Evolutionary conservation across 352 stramenopile genomes (phyloP).

Genomic region (Pythium angustatum): DNA sequence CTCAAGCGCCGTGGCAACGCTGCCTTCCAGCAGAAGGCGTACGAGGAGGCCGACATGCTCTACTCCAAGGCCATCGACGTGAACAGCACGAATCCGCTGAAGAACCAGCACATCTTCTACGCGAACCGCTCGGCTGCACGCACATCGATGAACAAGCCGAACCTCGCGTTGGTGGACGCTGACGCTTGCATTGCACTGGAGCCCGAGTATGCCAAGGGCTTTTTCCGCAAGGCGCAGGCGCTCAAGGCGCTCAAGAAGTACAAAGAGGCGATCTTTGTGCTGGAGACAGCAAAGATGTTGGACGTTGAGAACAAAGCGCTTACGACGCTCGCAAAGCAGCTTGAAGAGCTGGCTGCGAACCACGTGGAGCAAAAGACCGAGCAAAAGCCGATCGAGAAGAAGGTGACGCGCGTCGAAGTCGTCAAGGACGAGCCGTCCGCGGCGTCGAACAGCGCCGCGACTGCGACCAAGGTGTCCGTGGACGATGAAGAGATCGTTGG

Average conservation of each 20-base stretch:
- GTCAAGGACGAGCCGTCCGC: slow-evolving; percentile 26
- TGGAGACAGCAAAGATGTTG: slow-evolving; percentile 62
- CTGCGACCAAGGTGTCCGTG: slow-evolving; percentile 38
- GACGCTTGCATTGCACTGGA: slow-evolving; percentile 61
- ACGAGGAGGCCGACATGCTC: slow-evolving; percentile 94
- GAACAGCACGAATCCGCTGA: slow-evolving; percentile 47
- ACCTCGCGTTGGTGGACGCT: slow-evolving; percentile 66
- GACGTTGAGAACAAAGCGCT: slow-evolving; percentile 81
- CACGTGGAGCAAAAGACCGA: slow-evolving; percentile 46
- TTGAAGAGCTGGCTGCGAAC: slow-evolving; percentile 62
- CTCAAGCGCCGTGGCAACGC: slow-evolving; percentile 88
- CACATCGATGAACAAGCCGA: slow-evolving; percentile 76
- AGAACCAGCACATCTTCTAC: slow-evolving; percentile 84
- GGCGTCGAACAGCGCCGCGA: background rate
- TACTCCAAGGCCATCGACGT: slow-evolving; percentile 95
- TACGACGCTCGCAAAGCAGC: slow-evolving; percentile 56
- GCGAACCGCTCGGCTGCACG: slow-evolving; percentile 89
- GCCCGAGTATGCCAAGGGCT: slow-evolving; percentile 76
- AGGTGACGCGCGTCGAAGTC: slow-evolving; percentile 55
- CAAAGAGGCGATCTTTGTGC: slow-evolving; percentile 56
- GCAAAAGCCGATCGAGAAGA: slow-evolving; percentile 40
- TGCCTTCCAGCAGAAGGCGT: slow-evolving; percentile 79
- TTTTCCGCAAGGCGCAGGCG: slow-evolving; percentile 83
- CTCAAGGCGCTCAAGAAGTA: slow-evolving; percentile 71
- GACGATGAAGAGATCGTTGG: slow-evolving; percentile 68